A percentile compares a stretch with the other conserved stretches of the same genome.
phyloP scores from a whole-genome alignment of 495 filamentous ascomycete genomes.

The Talaromyces stipitatus region DNA sequence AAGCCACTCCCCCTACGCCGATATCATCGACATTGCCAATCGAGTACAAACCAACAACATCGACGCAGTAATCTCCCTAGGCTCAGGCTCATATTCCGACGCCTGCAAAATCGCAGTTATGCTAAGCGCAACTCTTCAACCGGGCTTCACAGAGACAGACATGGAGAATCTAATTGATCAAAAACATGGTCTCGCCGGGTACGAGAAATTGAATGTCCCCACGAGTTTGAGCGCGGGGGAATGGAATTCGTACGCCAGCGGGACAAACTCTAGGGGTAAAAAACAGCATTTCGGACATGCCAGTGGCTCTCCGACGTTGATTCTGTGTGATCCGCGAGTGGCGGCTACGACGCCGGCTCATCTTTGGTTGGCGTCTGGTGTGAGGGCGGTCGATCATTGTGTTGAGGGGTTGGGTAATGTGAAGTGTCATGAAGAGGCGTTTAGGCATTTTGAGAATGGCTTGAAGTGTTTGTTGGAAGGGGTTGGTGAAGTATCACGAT shows the following conservation, averaged over 20 bases:
- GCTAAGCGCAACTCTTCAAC: background rate
- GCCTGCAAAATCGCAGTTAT: background rate
- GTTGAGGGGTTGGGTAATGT: background rate
- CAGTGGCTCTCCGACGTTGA: background rate
- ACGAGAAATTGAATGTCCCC: background rate
- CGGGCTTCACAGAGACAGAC: background rate
- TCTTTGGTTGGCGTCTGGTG: background rate
- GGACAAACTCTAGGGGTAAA: background rate
- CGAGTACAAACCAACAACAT: background rate
- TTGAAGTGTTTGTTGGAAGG: background rate
- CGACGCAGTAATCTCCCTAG: background rate
- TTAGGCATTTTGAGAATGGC: background rate
- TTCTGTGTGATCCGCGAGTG: background rate
- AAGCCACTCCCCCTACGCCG: background rate
- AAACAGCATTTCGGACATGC: background rate
- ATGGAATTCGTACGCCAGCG: background rate
- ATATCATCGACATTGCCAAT: too few relatives aligned
- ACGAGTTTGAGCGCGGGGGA: background rate
- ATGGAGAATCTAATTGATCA: background rate
- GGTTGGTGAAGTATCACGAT: background rate
- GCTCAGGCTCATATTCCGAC: background rate
- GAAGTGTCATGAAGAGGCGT: background rate
- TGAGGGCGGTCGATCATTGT: background rate
- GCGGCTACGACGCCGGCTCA: background rate
- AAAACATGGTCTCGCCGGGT: background rate